Percentiles rank a stretch among this genome's conserved stretches.
phyloP scores from a whole-genome alignment of 108 stramenopile genomes.

The Pseudonitzschia delicatissima region DNA sequence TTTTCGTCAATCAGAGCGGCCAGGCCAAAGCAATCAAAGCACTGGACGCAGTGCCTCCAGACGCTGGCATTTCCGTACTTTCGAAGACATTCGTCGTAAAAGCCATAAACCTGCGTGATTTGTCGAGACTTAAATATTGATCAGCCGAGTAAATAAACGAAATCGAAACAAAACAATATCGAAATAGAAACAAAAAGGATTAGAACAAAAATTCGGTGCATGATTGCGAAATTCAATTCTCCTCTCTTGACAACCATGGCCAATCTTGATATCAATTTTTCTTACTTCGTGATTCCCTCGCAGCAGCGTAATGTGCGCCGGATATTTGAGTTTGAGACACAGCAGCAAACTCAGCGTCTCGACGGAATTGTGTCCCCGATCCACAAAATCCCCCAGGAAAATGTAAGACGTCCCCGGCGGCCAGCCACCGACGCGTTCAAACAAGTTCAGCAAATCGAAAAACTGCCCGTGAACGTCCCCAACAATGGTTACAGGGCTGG shows the following conservation, averaged over 20 bases:
- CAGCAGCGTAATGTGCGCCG: slow-evolving; percentile 82
- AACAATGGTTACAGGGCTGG: slow-evolving; percentile 83
- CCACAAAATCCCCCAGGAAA: slow-evolving; percentile 94
- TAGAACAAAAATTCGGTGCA: neutral
- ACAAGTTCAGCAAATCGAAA: slow-evolving; percentile 83
- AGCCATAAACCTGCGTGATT: slow-evolving; percentile 97
- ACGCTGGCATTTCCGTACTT: slow-evolving; percentile 98
- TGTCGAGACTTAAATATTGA: slow-evolving; percentile 63
- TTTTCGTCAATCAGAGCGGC: slow-evolving; percentile 94
- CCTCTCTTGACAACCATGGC: neutral
- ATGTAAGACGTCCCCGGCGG: slow-evolving; percentile 82
- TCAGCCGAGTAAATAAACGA: neutral
- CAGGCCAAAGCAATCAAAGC: slow-evolving; percentile 97
- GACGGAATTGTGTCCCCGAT: slow-evolving; percentile 92
- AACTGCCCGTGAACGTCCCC: slow-evolving; percentile 97
- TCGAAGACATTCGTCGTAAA: slow-evolving; percentile 98
- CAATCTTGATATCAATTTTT: slow-evolving; percentile 9
- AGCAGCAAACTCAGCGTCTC: slow-evolving; percentile 84
- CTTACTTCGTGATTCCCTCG: slow-evolving; percentile 92
- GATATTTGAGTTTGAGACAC: slow-evolving; percentile 84
- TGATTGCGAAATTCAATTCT: too few relatives aligned
- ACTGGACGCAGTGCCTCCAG: slow-evolving; percentile 88
- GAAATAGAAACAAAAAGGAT: neutral
- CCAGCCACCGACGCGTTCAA: slow-evolving; percentile 67
- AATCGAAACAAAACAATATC: neutral